These are phyloP conservation scores for Prunus dulcis DNA, from an alignment of 306 rosid species.

Conservation along the genomic window DNA sequence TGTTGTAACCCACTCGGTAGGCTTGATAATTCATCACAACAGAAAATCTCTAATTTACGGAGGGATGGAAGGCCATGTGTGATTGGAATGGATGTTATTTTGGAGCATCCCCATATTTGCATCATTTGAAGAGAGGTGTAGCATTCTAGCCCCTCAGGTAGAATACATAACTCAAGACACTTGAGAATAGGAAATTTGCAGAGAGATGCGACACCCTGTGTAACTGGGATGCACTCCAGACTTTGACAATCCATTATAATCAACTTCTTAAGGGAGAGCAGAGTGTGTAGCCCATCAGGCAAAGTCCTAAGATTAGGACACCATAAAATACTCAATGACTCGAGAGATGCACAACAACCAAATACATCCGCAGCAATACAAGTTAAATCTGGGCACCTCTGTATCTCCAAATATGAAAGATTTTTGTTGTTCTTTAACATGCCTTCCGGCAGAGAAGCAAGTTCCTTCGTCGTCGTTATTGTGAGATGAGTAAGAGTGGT, in stretches of 20 bases:
- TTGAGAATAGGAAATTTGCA: neutral
- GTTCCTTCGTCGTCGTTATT: accelerated
- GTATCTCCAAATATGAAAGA: neutral
- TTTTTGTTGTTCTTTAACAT: neutral
- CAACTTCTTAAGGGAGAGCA: neutral
- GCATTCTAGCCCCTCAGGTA: no score
- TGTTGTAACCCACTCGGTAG: neutral
- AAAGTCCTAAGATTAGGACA: neutral
- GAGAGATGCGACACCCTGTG: neutral
- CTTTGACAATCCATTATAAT: accelerated
- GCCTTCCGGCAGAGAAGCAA: neutral
- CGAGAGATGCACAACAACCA: neutral
- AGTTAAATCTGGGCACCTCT: accelerated
- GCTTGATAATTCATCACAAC: neutral
- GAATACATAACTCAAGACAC: neutral
- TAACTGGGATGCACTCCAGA: neutral
- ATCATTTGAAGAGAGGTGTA: no score
- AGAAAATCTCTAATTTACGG: accelerated
- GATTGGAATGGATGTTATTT: neutral
- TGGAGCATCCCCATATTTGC: accelerated
- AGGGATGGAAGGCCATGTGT: neutral
- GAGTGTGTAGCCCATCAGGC: neutral
- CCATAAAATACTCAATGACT: accelerated
- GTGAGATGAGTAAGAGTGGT: neutral
- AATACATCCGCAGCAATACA: neutral